phyloP scores from a whole-genome alignment of 2,329 filamentous ascomycete species.

The Fusarium kyushuense region DNA sequence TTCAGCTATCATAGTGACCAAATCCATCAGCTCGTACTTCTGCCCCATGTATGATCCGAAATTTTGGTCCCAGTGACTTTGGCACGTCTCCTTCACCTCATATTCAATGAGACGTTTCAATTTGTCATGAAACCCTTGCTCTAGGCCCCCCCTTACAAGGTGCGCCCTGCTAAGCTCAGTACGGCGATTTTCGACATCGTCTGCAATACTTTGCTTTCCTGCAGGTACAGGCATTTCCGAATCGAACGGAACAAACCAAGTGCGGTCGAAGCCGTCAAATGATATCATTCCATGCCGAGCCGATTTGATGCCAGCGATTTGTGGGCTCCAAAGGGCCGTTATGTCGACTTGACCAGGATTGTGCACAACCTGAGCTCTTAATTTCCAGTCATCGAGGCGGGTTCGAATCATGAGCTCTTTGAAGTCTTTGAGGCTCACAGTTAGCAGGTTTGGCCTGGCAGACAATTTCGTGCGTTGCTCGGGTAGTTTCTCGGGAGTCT shows the following conservation, averaged over 20 bases:
- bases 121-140: neutral
- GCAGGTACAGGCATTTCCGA: constrained; percentile 20
- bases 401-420: constrained; percentile 37
- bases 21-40: neutral
- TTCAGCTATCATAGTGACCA: constrained; percentile 37
- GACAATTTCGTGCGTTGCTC: constrained; percentile 5
- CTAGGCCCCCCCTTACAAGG: neutral
- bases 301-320: constrained; percentile 13
- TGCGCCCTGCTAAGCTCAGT: constrained; percentile 16
- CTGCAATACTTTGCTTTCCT: constrained; percentile 15
- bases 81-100: constrained; percentile 31
- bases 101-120: constrained; percentile 21
- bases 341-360: constrained; percentile 32
- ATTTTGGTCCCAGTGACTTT: constrained; percentile 36
- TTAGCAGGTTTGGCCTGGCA: neutral
- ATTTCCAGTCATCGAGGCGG: constrained; percentile 37
- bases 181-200: constrained; percentile 19
- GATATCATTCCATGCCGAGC: constrained; percentile 24
- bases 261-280: constrained; percentile 44
- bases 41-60: neutral
- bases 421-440: constrained; percentile 19
- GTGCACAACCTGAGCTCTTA: constrained; percentile 38
- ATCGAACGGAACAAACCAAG: constrained; percentile 43
- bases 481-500: neutral
- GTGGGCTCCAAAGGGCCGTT: constrained; percentile 40